Conservation (phyloP, 768 basidiomycete genomes). For the Leucocoprinus sp. region DNA sequence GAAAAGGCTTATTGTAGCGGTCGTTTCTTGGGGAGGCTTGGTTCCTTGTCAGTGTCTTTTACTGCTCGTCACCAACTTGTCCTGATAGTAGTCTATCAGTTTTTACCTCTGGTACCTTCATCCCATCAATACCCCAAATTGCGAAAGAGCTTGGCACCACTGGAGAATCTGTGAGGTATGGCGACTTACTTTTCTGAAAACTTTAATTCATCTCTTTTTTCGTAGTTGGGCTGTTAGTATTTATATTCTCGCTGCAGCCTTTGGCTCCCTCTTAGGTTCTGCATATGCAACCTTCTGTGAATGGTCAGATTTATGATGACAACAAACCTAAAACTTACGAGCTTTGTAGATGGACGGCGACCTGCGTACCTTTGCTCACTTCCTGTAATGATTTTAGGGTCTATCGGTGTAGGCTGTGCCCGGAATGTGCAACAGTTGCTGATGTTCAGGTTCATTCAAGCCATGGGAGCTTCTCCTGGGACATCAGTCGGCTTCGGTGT, state of each 20-base stretch:
- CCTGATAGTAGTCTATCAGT: constrained; percentile 30
- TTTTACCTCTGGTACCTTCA: constrained; percentile 60
- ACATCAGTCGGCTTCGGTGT: constrained; percentile 49
- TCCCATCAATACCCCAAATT: constrained; percentile 70
- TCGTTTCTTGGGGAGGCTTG: constrained; percentile 56
- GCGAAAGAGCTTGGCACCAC: constrained; percentile 56
- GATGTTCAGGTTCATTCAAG: constrained; percentile 58
- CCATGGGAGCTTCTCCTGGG: constrained; percentile 55
- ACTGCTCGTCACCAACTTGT: neutral
- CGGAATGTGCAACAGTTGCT: constrained; percentile 40
- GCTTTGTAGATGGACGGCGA: constrained; percentile 57
- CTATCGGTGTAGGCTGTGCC: constrained; percentile 50
- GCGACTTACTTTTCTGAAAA: neutral
- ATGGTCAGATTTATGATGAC: neutral
- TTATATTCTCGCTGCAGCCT: constrained; percentile 26
- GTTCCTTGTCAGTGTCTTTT: constrained; percentile 40
- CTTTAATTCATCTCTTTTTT: neutral
- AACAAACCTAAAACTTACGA: too few relatives aligned
- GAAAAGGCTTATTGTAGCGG: constrained; percentile 45
- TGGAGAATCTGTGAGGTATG: constrained; percentile 47
- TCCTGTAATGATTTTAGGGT: constrained; percentile 51
- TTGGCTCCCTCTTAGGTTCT: constrained; percentile 26
- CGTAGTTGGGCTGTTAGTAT: constrained; percentile 30
- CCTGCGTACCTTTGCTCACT: constrained; percentile 51
- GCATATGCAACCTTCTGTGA: constrained; percentile 32